Evolutionary conservation across 2,329 filamentous ascomycete genomes (phyloP).

Genomic region (Alternaria atra): DNA sequence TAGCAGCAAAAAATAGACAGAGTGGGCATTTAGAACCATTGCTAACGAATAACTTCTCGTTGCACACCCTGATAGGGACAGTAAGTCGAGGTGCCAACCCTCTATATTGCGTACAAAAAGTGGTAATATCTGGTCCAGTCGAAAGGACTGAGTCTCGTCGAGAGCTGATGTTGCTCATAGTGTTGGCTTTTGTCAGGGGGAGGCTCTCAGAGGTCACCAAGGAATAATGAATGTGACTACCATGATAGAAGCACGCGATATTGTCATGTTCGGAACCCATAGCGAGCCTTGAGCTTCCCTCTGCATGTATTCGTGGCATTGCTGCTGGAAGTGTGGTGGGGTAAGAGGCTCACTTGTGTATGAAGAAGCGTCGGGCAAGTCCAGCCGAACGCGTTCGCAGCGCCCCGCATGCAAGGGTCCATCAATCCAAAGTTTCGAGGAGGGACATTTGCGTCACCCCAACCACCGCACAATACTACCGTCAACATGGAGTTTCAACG

Average conservation of each 20-base stretch:
- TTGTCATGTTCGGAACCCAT: background rate
- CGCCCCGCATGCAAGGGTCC: conserved; percentile 14
- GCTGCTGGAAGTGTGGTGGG: conserved; percentile 1
- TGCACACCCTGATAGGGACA: background rate
- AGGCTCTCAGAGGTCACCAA: background rate
- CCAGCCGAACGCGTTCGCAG: background rate
- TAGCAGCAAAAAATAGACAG: background rate
- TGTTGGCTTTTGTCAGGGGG: background rate
- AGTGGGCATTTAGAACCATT: background rate
- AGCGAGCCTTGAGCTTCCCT: background rate
- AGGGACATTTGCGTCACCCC: background rate
- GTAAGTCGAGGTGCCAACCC: background rate
- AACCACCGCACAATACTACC: conserved; percentile 9
- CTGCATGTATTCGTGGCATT: background rate
- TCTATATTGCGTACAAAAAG: background rate
- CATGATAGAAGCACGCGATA: no score
- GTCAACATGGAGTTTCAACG: conserved; percentile 57
- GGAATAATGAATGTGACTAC: background rate
- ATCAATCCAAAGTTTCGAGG: conserved; percentile 2
- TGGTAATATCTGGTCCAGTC: background rate
- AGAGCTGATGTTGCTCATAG: background rate
- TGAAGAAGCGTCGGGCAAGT: background rate
- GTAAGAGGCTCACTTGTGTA: background rate
- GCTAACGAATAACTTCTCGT: background rate
- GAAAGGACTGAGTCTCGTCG: background rate